A percentile compares a stretch with the other conserved stretches of the same genome.
Conservation (phyloP, 2,329 filamentous ascomycete genomes). For the Arthrobotrys sphaeroides region DNA sequence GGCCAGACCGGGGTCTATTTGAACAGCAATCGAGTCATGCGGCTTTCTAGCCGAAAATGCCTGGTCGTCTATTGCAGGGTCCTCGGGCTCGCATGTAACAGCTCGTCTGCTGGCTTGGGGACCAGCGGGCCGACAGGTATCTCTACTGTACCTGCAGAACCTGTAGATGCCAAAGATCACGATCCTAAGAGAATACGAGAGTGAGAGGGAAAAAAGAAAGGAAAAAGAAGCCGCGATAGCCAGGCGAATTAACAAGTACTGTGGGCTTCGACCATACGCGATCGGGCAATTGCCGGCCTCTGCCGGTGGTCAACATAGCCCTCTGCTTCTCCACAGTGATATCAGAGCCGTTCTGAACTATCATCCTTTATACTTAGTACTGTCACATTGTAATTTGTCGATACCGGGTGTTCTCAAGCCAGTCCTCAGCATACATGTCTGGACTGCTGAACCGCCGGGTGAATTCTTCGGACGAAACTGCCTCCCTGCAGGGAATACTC, state of each 20-base stretch:
- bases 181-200: too few relatives aligned
- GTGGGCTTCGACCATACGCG: not conserved
- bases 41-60: constrained; percentile 28
- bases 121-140: not conserved
- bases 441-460: not conserved
- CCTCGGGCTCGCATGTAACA: too few relatives aligned
- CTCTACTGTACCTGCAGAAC: too few relatives aligned
- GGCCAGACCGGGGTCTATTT: not conserved
- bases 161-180: too few relatives aligned
- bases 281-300: constrained; percentile 16
- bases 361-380: too few relatives aligned
- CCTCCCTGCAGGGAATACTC: not conserved
- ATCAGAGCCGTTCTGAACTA: too few relatives aligned
- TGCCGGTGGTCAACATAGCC: not conserved
- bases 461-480: not conserved
- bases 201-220: not conserved
- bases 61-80: not conserved
- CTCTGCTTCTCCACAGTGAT: not conserved
- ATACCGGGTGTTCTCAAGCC: too few relatives aligned
- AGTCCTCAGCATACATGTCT: too few relatives aligned
- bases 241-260: too few relatives aligned
- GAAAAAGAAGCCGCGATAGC: not conserved
- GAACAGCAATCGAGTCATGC: not conserved
- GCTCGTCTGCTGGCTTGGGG: not conserved
- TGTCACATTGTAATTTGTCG: too few relatives aligned